Conservation (phyloP, 2,329 filamentous ascomycete species). For the Scytalidium lignicola region DNA sequence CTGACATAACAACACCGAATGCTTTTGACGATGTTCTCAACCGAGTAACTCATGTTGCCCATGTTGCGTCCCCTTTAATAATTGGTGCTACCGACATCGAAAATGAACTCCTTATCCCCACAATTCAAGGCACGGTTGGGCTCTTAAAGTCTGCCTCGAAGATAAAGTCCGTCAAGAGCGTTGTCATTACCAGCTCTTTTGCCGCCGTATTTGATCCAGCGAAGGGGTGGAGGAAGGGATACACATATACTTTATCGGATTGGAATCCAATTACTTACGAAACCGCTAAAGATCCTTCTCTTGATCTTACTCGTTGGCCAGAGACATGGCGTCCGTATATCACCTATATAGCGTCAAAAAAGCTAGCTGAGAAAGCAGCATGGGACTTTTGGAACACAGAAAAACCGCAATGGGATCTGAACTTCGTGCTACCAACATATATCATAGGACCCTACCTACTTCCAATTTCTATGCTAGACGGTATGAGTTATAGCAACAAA, state of each 20-base stretch:
- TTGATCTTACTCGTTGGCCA: constrained; percentile 1
- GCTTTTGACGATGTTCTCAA: constrained; percentile 9
- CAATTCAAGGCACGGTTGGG: not conserved
- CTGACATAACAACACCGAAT: constrained; percentile 8
- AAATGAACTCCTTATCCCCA: not conserved
- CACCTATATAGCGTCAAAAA: constrained; percentile 1
- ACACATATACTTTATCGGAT: not conserved
- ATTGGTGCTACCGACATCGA: not conserved
- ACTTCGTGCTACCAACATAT: not conserved
- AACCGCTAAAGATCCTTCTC: not conserved
- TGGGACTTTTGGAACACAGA: not conserved
- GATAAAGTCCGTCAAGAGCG: not conserved
- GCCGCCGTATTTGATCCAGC: not conserved
- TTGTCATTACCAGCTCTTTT: constrained; percentile 3
- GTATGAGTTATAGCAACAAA: constrained; percentile 1
- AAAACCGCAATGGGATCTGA: not conserved
- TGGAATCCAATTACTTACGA: not conserved
- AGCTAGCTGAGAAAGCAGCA: constrained; percentile 2
- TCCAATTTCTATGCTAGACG: not conserved
- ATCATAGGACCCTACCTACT: constrained; percentile 1
- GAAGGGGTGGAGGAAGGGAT: not conserved
- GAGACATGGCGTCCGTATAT: constrained; percentile 1
- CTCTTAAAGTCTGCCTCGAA: not conserved
- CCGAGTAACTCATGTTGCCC: constrained; percentile 7
- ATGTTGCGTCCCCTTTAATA: constrained; percentile 1